These are phyloP conservation scores for Ehretia macrophylla DNA, from an alignment of 257 asterid genomes.

Conservation along the genomic window DNA sequence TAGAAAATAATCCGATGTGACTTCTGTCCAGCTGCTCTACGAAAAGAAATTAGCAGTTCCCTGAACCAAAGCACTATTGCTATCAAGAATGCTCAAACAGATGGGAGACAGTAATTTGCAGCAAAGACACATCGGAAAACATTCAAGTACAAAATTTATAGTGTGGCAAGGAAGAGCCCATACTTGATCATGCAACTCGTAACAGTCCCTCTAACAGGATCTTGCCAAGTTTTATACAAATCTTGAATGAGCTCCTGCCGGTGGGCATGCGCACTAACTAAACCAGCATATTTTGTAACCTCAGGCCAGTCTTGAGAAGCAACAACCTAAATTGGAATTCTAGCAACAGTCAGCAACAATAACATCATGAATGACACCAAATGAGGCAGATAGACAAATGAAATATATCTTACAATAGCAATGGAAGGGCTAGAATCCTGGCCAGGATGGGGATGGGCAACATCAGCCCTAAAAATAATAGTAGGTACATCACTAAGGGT, in stretches of 20 bases:
- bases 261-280: constrained; percentile 96
- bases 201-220: constrained; percentile 70
- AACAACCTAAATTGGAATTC: constrained; percentile 59
- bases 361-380: not conserved
- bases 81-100: not conserved
- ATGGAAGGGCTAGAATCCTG: constrained; percentile 99
- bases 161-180: not conserved
- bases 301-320: constrained; percentile 99
- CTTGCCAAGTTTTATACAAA: constrained; percentile 79
- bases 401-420: constrained; percentile 64
- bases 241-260: constrained; percentile 95
- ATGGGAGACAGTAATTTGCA: too few species aligned
- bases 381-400: not conserved
- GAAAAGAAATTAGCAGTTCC: constrained; percentile 87
- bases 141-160: not conserved
- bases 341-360: constrained; percentile 4
- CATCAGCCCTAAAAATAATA: constrained; percentile 96
- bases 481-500: constrained; percentile 89
- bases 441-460: constrained; percentile 97
- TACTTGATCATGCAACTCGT: constrained; percentile 98
- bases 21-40: constrained; percentile 77
- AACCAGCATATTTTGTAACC: constrained; percentile 86
- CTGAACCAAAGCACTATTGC: constrained; percentile 27
- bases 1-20: constrained; percentile 89
- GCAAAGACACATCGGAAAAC: too few species aligned